A percentile compares a stretch with the other conserved stretches of the same genome.
These are phyloP conservation scores for Gossypium mustelinum DNA, from an alignment of 345 rosid genomes.

Conservation along the genomic window DNA sequence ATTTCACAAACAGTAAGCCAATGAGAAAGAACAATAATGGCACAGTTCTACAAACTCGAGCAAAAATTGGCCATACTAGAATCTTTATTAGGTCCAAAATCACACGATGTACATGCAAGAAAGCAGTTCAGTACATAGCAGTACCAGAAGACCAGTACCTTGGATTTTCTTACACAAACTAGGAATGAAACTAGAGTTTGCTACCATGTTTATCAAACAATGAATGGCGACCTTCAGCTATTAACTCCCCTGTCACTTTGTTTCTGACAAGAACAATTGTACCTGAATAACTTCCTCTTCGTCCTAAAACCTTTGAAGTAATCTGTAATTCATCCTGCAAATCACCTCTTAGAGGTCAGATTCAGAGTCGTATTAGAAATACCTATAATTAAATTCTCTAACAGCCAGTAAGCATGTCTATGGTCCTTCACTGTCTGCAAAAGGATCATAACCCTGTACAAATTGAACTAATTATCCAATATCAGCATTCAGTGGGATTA, in stretches of 20 bases:
- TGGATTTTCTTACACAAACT: not conserved
- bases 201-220: slow-evolving; percentile 59
- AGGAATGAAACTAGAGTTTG: slow-evolving; percentile 46
- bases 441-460: too few relatives aligned
- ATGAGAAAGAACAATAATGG: not conserved
- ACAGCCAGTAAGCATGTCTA: not conserved
- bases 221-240: slow-evolving; percentile 96
- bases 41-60: not conserved
- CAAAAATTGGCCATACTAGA: not conserved
- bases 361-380: not conserved
- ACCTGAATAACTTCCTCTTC: slow-evolving; percentile 63
- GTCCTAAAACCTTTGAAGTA: slow-evolving; percentile 60
- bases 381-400: not conserved
- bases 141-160: not conserved
- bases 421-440: too few relatives aligned
- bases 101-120: not conserved
- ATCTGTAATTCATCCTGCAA: slow-evolving; percentile 84
- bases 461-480: too few relatives aligned
- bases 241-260: slow-evolving; percentile 64
- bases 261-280: slow-evolving; percentile 61
- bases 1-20: not conserved
- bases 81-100: not conserved
- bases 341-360: not conserved
- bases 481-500: too few relatives aligned
- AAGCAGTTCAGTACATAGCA: not conserved